These are phyloP conservation scores for Hibiscus tridactylites DNA, from an alignment of 345 rosid species.

Conservation along the genomic window DNA sequence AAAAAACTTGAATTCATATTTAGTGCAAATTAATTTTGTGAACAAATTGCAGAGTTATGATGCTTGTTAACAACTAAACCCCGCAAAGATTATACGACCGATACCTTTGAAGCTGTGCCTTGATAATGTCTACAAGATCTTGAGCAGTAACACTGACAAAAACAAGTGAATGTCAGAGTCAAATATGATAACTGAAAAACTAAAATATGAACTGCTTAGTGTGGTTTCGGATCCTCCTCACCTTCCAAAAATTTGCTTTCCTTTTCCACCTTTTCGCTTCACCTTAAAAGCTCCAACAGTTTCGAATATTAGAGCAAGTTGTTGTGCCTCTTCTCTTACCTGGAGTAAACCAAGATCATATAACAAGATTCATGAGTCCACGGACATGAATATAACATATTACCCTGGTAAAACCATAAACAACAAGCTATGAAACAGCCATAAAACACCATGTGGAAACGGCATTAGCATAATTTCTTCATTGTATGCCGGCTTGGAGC, in stretches of 20 bases:
- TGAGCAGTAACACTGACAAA: slow-evolving; percentile 81
- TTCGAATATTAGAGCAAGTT: slow-evolving; percentile 72
- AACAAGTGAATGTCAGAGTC: slow-evolving; percentile 8
- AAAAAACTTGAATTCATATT: background rate
- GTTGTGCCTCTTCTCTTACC: slow-evolving; percentile 94
- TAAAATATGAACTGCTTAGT: background rate
- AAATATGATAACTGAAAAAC: slow-evolving; percentile 6
- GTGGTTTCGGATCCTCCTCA: slow-evolving; percentile 26
- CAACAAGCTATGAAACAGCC: background rate
- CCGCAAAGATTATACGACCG: background rate
- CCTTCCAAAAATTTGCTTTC: slow-evolving; percentile 84
- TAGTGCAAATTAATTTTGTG: background rate
- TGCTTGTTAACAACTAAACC: background rate
- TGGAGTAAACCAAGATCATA: slow-evolving; percentile 18
- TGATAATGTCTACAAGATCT: slow-evolving; percentile 86
- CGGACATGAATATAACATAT: background rate
- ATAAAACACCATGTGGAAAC: background rate
- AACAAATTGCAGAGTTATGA: background rate
- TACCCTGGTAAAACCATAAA: background rate
- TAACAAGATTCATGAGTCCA: background rate
- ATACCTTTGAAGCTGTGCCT: slow-evolving; percentile 89
- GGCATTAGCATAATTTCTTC: background rate
- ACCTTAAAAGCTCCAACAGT: slow-evolving; percentile 91
- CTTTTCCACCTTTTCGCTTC: slow-evolving; percentile 92
- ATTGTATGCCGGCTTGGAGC: background rate